Base-by-base conservation (phyloP, 78 protist genomes). In the Guillardia theta region DNA sequence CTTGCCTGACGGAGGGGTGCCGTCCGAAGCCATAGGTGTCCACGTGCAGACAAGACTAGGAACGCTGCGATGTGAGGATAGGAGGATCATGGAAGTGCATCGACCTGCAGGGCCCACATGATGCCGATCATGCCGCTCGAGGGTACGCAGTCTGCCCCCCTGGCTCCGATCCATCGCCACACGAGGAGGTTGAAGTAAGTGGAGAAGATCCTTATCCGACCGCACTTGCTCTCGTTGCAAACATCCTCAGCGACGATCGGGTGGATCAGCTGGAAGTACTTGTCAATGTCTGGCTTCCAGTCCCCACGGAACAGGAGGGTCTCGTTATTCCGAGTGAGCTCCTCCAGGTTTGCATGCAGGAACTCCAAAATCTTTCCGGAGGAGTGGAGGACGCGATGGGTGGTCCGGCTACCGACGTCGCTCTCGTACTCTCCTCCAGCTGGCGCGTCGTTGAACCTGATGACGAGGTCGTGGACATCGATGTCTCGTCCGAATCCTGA, bases 381-480 rank as follows among this genome's bases (percentile, higher is more conserved):
- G 12, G 62, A 12, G 62, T 53, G 62, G 33, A 53, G 62, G 62
- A 53, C 33, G 62, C 62, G 62, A 18, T 53, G 54, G 10, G n/a
- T 41, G 36, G 54, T 80, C 43, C 92, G 92, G 21, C 37, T 2
- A 53, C 92, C 92, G 4, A 45, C 92, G 37, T 80, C 92, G 33
- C 19, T 36, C 1, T 36, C 48, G 54, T 0, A 37, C 12, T 10
- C 24, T 24, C 36, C 92, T 30, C 37, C 92, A 22, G 53, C 53
- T 1, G 92, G 92, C n/a, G 92, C 92, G 30, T 12, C n/a, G 50
- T 80, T 80, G 92, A 80, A 80, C 27, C 92, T 47, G 18, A 80
- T 0, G 37, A 80, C 92, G 37, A 1, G 21, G 6, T 80, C 92
- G 50, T 80, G 92, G 41, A 53, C 92, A 22, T 80, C 92, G 50